Conservation (phyloP, 768 basidiomycete species). For the Xerocomellus intermedius region DNA sequence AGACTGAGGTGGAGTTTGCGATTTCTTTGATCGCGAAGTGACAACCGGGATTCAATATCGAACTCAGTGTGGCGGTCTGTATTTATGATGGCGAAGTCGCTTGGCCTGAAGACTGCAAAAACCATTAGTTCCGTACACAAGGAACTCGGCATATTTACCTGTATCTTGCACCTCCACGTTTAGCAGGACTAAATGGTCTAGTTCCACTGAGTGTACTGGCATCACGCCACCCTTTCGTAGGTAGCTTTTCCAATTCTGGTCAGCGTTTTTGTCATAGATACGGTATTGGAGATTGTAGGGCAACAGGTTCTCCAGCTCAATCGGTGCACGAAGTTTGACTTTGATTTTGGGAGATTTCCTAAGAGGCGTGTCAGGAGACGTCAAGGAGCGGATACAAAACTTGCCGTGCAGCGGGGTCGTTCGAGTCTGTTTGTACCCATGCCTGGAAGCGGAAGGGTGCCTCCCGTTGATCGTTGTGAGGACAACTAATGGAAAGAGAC, state of each 20-base stretch:
- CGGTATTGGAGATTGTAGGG: slow-evolving; percentile 94
- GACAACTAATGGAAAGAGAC: slow-evolving; percentile 79
- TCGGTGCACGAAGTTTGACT: slow-evolving; percentile 84
- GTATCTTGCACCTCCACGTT: slow-evolving; percentile 92
- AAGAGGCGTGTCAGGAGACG: slow-evolving; percentile 8
- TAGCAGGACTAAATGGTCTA: slow-evolving; percentile 84
- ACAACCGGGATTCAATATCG: slow-evolving; percentile 70
- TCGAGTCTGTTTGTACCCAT: slow-evolving; percentile 75
- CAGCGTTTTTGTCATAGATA: slow-evolving; percentile 94
- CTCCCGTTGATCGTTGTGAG: slow-evolving; percentile 75
- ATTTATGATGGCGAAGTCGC: slow-evolving; percentile 97
- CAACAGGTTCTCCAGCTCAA: slow-evolving; percentile 93
- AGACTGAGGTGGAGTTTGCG: slow-evolving; percentile 78
- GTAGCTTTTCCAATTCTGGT: slow-evolving; percentile 94
- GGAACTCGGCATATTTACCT: slow-evolving; percentile 42
- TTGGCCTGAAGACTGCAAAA: slow-evolving; percentile 76
- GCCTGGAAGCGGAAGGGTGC: slow-evolving; percentile 94
- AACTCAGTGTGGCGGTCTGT: slow-evolving; percentile 90
- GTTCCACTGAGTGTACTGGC: slow-evolving; percentile 94
- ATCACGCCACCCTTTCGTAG: slow-evolving; percentile 90
- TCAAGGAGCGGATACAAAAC: slow-evolving; percentile 16
- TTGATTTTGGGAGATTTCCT: slow-evolving; percentile 86
- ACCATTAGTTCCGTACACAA: neutral
- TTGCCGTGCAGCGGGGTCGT: slow-evolving; percentile 55
- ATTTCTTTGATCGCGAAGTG: slow-evolving; percentile 68